These are phyloP conservation scores for Daldinia sp. DNA, from an alignment of 2,329 filamentous ascomycete species.

Conservation along the genomic window DNA sequence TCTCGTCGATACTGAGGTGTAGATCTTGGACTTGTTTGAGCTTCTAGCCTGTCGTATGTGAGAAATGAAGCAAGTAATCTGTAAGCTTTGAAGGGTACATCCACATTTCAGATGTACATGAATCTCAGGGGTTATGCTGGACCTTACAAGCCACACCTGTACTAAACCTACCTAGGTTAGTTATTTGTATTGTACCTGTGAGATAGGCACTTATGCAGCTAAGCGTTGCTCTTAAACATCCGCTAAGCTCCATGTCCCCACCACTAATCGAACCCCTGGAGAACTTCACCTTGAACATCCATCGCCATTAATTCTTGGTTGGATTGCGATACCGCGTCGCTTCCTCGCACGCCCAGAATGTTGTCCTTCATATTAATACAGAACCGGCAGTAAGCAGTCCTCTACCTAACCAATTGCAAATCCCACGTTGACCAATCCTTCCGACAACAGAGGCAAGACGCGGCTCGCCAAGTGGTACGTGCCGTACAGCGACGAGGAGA, in stretches of 20 bases:
- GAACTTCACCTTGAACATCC: constrained; percentile 19
- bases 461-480: constrained; percentile 99
- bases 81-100: too few species aligned
- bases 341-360: constrained; percentile 42
- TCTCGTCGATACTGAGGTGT: neutral
- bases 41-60: too few species aligned
- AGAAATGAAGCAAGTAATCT: too few species aligned
- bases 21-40: too few species aligned
- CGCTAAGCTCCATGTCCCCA: constrained; percentile 5
- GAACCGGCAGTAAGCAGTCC: constrained; percentile 51
- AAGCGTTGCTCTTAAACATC: neutral
- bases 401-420: neutral
- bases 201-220: neutral
- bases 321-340: constrained; percentile 15
- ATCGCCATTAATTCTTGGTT: neutral
- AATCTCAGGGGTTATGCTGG: neutral
- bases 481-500: constrained; percentile 97
- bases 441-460: constrained; percentile 82
- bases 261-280: constrained; percentile 14
- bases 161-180: neutral
- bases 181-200: too few species aligned
- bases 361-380: constrained; percentile 55
- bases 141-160: neutral
- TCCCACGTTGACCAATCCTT: neutral
- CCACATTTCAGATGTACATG: neutral